phyloP scores from a whole-genome alignment of 768 basidiomycete species.

The Tubosaeta brunneosetosa region DNA sequence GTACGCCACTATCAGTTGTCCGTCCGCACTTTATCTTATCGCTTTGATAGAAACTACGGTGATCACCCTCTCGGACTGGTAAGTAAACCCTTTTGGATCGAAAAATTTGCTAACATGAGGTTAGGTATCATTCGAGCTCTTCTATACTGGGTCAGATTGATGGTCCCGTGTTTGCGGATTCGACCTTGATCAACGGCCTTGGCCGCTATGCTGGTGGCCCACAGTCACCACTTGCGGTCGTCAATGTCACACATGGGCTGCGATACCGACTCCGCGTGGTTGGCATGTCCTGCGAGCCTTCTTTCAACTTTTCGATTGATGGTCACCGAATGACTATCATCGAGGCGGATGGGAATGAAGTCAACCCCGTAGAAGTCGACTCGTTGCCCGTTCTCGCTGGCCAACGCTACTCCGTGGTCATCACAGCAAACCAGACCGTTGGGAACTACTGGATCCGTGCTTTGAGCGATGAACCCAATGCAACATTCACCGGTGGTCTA shows the following conservation, averaged over 20 bases:
- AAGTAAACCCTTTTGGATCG: background rate
- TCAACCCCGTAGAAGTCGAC: constrained; percentile 41
- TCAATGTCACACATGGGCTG: constrained; percentile 37
- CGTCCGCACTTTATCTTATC: background rate
- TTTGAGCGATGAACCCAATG: constrained; percentile 22
- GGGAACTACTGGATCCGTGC: constrained; percentile 57
- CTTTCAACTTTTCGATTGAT: constrained; percentile 42
- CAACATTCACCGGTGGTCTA: constrained; percentile 32
- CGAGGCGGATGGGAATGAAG: constrained; percentile 46
- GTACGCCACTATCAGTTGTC: constrained; percentile 17
- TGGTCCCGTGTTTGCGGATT: constrained; percentile 22
- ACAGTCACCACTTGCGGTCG: constrained; percentile 35
- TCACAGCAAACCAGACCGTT: constrained; percentile 42
- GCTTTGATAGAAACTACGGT: constrained; percentile 33
- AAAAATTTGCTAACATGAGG: constrained; percentile 5
- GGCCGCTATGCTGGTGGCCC: constrained; percentile 46
- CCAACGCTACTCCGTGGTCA: constrained; percentile 44
- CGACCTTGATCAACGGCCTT: constrained; percentile 50
- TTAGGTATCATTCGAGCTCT: constrained; percentile 36
- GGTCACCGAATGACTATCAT: constrained; percentile 48
- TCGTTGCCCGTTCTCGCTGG: constrained; percentile 29
- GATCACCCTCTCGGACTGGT: constrained; percentile 50
- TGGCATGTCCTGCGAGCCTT: constrained; percentile 44
- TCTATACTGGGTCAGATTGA: constrained; percentile 6
- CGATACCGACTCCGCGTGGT: constrained; percentile 55